Percentiles rank a stretch among this genome's conserved stretches.
Evolutionary conservation across 2,329 filamentous ascomycete species (phyloP).

Genomic region (Cytospora paraplurivora): DNA sequence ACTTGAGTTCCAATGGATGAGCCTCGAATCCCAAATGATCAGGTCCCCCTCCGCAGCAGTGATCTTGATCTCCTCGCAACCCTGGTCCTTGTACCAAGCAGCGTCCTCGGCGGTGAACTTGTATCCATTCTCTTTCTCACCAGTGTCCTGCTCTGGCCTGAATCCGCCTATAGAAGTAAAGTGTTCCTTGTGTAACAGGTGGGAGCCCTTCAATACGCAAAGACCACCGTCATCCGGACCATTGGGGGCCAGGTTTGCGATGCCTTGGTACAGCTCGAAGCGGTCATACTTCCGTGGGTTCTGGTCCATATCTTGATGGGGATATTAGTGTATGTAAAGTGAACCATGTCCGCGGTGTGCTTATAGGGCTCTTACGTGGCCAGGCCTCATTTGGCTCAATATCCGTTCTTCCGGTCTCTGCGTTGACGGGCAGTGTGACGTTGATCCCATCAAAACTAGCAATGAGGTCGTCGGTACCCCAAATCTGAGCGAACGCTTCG

Average conservation of each 20-base stretch:
- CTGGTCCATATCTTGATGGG: slow-evolving; percentile 21
- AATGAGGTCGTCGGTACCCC: slow-evolving; percentile 24
- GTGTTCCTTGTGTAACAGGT: slow-evolving; percentile 18
- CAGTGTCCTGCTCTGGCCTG: slow-evolving; percentile 12
- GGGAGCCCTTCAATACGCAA: slow-evolving; percentile 20
- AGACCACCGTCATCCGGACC: slow-evolving; percentile 23
- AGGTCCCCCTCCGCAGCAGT: slow-evolving; percentile 23
- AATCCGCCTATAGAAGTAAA: slow-evolving; percentile 16
- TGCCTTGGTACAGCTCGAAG: slow-evolving; percentile 26
- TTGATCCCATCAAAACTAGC: slow-evolving; percentile 27
- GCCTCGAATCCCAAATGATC: slow-evolving; percentile 23
- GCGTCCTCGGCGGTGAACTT: slow-evolving; percentile 12
- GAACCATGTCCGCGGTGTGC: too few relatives aligned
- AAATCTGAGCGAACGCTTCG: slow-evolving; percentile 19
- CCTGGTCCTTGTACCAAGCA: slow-evolving; percentile 14
- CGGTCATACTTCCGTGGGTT: slow-evolving; percentile 19
- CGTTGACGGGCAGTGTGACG: slow-evolving; percentile 21
- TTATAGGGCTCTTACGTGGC: slow-evolving; percentile 18
- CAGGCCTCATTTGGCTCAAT: slow-evolving; percentile 14
- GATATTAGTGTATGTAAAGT: background rate
- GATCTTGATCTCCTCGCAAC: slow-evolving; percentile 24
- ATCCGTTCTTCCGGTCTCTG: slow-evolving; percentile 20
- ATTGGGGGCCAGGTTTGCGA: slow-evolving; percentile 21
- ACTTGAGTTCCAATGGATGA: slow-evolving; percentile 24
- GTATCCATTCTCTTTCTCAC: slow-evolving; percentile 20